These are phyloP conservation scores for Hypholoma fasciculare DNA, from an alignment of 768 basidiomycete genomes.

Conservation along the genomic window DNA sequence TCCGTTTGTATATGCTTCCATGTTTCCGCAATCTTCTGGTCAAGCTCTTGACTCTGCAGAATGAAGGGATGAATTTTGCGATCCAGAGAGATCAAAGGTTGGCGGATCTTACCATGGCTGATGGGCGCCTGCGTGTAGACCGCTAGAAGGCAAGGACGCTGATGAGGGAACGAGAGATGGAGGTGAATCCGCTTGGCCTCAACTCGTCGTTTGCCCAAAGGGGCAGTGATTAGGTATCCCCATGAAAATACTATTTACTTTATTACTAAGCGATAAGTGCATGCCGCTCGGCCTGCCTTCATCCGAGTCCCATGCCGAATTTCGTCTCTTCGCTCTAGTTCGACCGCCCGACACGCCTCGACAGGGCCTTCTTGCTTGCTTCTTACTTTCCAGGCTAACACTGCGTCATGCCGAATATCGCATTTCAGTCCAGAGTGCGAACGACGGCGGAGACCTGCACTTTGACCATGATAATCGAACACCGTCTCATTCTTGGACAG, in stretches of 20 bases:
- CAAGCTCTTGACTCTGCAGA: conserved; percentile 62
- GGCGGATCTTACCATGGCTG: conserved; percentile 25
- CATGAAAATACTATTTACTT: conserved; percentile 16
- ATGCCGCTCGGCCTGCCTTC: background rate
- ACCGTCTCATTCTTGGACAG: conserved; percentile 37
- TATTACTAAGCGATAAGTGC: conserved; percentile 10
- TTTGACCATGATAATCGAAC: conserved; percentile 47
- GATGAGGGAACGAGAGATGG: conserved; percentile 27
- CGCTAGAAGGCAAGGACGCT: conserved; percentile 24
- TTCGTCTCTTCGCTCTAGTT: background rate
- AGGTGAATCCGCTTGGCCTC: conserved; percentile 27
- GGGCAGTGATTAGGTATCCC: conserved; percentile 27
- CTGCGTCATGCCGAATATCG: conserved; percentile 30
- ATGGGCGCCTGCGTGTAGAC: conserved; percentile 19
- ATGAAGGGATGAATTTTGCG: conserved; percentile 5
- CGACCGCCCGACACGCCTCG: too few species aligned
- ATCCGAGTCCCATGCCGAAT: background rate
- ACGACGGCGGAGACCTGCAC: conserved; percentile 42
- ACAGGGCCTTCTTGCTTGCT: too few species aligned
- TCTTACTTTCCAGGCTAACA: too few species aligned
- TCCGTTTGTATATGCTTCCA: conserved; percentile 89
- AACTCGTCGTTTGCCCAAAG: conserved; percentile 24
- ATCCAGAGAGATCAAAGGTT: conserved; percentile 20
- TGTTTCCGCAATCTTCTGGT: conserved; percentile 93
- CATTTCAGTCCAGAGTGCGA: conserved; percentile 37